These are phyloP conservation scores for Pythium pectinolyticum DNA, from an alignment of 352 stramenopile genomes.

Conservation along the genomic window DNA sequence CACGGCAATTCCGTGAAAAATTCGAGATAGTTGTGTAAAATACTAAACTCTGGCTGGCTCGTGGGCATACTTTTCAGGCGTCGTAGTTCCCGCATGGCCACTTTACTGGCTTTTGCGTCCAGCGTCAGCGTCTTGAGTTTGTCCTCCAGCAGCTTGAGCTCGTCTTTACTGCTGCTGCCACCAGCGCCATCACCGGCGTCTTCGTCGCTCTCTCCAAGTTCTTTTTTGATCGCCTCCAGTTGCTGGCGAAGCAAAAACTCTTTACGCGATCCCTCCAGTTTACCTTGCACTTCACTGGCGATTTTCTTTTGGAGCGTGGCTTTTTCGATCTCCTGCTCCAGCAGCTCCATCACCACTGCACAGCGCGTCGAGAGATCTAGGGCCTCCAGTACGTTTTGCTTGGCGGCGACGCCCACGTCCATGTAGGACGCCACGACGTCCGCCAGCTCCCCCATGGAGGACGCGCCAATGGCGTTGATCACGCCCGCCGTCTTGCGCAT, in stretches of 20 bases:
- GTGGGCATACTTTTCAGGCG: slow-evolving; percentile 77
- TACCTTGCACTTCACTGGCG: slow-evolving; percentile 67
- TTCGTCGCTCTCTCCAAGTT: slow-evolving; percentile 85
- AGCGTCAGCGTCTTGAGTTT: slow-evolving; percentile 52
- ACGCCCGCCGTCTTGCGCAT: slow-evolving; percentile 56
- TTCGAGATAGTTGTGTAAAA: slow-evolving; percentile 82
- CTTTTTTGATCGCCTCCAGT: slow-evolving; percentile 99
- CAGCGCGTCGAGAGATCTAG: slow-evolving; percentile 44
- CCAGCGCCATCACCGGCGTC: slow-evolving; percentile 40
- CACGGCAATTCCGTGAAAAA: slow-evolving; percentile 79
- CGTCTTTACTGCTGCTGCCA: no score
- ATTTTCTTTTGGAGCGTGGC: slow-evolving; percentile 65
- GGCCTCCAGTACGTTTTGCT: slow-evolving; percentile 62
- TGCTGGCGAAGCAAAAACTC: slow-evolving; percentile 98
- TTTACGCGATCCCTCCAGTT: slow-evolving; percentile 64
- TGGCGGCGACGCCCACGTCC: slow-evolving; percentile 49
- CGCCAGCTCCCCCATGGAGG: slow-evolving; percentile 57
- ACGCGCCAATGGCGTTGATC: slow-evolving; percentile 64
- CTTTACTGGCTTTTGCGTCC: slow-evolving; percentile 54
- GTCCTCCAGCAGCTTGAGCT: slow-evolving; percentile 64
- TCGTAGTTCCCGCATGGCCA: slow-evolving; percentile 58
- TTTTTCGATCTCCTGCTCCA: slow-evolving; percentile 65
- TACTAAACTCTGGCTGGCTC: slow-evolving; percentile 74
- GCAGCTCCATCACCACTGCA: slow-evolving; percentile 45
- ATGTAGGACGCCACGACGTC: slow-evolving; percentile 75